Conservation (phyloP, 768 basidiomycete genomes). For the Rhizopogon vulgaris region DNA sequence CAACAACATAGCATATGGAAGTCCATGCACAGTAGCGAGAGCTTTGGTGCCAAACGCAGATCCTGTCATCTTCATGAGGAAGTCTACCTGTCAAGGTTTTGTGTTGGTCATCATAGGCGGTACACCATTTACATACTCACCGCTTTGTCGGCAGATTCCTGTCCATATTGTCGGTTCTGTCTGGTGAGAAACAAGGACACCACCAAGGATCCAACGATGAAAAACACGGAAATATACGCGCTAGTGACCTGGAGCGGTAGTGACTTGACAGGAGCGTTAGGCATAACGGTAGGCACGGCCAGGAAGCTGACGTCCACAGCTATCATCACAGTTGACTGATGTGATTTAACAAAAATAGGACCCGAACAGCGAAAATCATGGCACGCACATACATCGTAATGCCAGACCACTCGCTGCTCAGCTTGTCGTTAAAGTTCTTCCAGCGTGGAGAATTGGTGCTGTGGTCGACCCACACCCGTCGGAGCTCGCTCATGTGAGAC, state of each 20-base stretch:
- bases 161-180: conserved; percentile 26
- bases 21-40: conserved; percentile 40
- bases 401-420: conserved; percentile 41
- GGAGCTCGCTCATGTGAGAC: conserved; percentile 32
- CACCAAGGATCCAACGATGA: conserved; percentile 28
- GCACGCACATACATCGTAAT: conserved; percentile 41
- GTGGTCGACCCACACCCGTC: conserved; percentile 39
- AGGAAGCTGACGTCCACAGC: conserved; percentile 48
- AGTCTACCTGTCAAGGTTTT: background rate
- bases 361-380: background rate
- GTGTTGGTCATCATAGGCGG: background rate
- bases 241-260: conserved; percentile 5
- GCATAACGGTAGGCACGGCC: conserved; percentile 42
- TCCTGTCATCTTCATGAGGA: background rate
- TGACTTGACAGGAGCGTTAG: no score
- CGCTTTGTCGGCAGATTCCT: conserved; percentile 18
- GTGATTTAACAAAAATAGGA: background rate
- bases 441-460: conserved; percentile 32
- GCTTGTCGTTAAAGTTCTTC: conserved; percentile 32
- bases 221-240: conserved; percentile 31
- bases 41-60: conserved; percentile 32
- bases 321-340: conserved; percentile 41
- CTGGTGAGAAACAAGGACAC: conserved; percentile 30
- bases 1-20: conserved; percentile 46
- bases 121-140: conserved; percentile 16